These are phyloP conservation scores for Suhomyces kunorum DNA, from an alignment of 1,139 yeast genomes.

Conservation along the genomic window DNA sequence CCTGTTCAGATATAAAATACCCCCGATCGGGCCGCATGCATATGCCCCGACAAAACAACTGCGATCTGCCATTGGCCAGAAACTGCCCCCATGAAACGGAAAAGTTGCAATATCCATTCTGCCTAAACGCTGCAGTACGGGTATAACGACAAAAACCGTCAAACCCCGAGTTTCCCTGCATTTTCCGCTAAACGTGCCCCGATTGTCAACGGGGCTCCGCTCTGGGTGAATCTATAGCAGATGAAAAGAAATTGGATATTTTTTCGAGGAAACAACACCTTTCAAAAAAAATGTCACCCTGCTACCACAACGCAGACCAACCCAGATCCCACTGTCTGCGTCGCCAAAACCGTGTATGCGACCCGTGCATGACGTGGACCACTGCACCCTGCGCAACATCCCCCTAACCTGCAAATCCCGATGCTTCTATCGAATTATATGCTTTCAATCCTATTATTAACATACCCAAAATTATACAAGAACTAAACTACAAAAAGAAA, in stretches of 20 bases:
- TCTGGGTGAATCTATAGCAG: neutral
- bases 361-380: too few relatives aligned
- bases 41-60: neutral
- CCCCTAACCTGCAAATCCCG: too few relatives aligned
- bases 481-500: constrained; percentile 36
- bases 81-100: too few relatives aligned
- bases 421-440: too few relatives aligned
- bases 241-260: constrained; percentile 2
- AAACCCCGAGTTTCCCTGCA: too few relatives aligned
- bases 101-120: too few relatives aligned
- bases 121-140: too few relatives aligned
- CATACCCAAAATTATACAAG: constrained; percentile 7
- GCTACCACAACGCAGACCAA: too few relatives aligned
- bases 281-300: neutral
- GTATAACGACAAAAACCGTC: too few relatives aligned
- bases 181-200: neutral
- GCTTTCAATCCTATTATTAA: constrained; percentile 1
- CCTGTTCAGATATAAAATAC: constrained; percentile 1
- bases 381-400: too few relatives aligned
- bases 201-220: neutral
- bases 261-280: neutral
- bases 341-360: too few relatives aligned
- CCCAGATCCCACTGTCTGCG: too few relatives aligned
- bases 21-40: neutral
- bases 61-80: neutral